phyloP scores from a whole-genome alignment of 768 basidiomycete genomes.

The Kwoniella sp. region DNA sequence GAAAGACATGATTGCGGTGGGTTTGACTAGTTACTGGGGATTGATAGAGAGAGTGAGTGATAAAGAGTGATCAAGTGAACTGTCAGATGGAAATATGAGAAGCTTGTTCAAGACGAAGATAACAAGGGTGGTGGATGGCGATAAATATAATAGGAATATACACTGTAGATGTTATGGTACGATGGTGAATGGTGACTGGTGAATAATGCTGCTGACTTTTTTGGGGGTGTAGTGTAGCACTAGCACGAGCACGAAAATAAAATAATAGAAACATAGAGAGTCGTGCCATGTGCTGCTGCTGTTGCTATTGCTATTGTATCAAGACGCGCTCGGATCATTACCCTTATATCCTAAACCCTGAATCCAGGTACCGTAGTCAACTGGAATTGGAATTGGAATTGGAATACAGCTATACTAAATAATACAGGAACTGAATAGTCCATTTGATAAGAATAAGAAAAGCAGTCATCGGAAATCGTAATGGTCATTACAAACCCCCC shows the following conservation, averaged over 20 bases:
- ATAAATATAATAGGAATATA: not conserved
- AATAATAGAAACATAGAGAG: not conserved
- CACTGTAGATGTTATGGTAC: conserved; percentile 1
- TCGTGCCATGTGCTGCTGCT: not conserved
- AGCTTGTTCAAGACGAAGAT: no score
- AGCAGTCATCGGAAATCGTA: no score
- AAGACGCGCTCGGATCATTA: not conserved
- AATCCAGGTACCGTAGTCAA: not conserved
- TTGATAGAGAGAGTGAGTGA: not conserved
- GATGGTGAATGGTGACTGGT: not conserved
- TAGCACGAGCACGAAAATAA: no score
- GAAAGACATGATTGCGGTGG: conserved; percentile 40
- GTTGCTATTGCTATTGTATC: no score
- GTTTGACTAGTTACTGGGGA: not conserved
- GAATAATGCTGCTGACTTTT: no score
- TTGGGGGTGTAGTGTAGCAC: not conserved
- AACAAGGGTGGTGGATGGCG: not conserved
- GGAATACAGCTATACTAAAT: no score
- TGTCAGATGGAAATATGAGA: no score
- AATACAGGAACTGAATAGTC: no score
- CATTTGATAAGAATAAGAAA: no score
- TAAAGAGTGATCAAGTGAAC: not conserved
- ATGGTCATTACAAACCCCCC: no score
- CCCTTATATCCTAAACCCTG: not conserved
- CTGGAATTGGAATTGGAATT: no score